Base-by-base conservation (phyloP, 108 stramenopile species). In the Phaeodactylum tricornutum region DNA sequence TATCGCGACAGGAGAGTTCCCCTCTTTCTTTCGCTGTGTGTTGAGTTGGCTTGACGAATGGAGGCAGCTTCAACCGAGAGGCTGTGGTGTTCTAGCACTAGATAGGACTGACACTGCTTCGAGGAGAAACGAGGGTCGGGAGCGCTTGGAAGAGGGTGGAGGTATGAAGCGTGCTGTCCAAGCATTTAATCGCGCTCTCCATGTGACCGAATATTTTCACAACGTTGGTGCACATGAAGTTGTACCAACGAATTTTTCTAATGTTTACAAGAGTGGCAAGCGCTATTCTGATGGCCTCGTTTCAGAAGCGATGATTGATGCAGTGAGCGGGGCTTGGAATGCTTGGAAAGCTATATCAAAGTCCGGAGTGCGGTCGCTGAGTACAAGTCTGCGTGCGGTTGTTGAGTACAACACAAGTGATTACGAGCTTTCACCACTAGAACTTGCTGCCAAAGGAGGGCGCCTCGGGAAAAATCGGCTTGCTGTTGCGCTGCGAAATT, bases 31-130 rank as follows among this genome's bases (percentile, higher is more conserved):
- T 39, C 70, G 65, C 21, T 88, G 87, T 54, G 80, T 69, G 16
- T 45, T 81, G n/a, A 67, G 65, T 45, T 88, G 79, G 82, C 63
- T 88, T 4, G 41, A 60, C 34, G 50, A 64, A n/a, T 63, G 82
- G 17, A 53, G 59, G 23, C 37, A 54, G 2, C 64, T 88, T 22
- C 82, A 88, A 51, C 80, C 87, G 2, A 29, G 44, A 39, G 80
- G 75, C 0, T 84, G 82, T 57, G 87, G 82, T n/a, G 54, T 40
- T 40, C 2, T 40, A 40, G 38, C 38, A 20, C 21, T 40, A 16
- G 38, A 40, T 16, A 16, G 21, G 7, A 40, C 4, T 6, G 38
- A 40, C 7, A 7, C 38, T 4, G 38, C 17, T 40, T 6, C 38
- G 21, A 40, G 5, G 21, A 7, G 38, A 4, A 8, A 7, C 7